Conservation (phyloP, 371 early-diverging fungal genomes). For the Choanephora cucurbitarum region DNA sequence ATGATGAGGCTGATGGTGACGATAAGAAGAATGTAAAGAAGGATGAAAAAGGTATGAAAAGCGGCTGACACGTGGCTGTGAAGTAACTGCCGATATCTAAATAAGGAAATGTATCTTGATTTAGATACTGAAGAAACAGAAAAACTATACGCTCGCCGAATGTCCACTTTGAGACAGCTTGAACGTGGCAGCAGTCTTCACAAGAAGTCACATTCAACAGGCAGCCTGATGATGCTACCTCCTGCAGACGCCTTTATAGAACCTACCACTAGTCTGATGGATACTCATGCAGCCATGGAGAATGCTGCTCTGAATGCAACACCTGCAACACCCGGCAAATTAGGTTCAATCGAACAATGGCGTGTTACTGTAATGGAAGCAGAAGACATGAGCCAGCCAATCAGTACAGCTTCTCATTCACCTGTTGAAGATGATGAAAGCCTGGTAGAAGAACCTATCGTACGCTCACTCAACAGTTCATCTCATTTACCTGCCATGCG, state of each 20-base stretch:
- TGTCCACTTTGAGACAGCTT: constrained; percentile 32
- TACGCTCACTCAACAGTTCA: constrained; percentile 2
- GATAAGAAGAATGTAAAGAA: constrained; percentile 1
- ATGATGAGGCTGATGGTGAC: constrained; percentile 9
- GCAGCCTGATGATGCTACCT: constrained; percentile 18
- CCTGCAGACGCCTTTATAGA: constrained; percentile 10
- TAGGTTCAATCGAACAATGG: constrained; percentile 30
- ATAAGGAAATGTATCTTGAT: constrained; percentile 11
- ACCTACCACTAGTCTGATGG: neutral
- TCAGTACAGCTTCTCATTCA: neutral
- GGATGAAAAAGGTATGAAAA: neutral
- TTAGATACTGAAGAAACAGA: constrained; percentile 10
- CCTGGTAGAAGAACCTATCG: constrained; percentile 19
- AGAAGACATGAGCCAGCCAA: constrained; percentile 11
- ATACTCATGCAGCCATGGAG: neutral
- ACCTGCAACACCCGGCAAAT: neutral
- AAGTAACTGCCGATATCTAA: constrained; percentile 4
- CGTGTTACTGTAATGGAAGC: constrained; percentile 23
- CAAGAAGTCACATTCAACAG: constrained; percentile 29
- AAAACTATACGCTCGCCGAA: constrained; percentile 24
- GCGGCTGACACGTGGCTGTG: constrained; percentile 7
- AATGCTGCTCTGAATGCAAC: neutral
- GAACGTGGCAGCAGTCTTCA: constrained; percentile 35
- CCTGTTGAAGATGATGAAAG: constrained; percentile 5
- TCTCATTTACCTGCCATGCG: neutral